Conservation (phyloP, 1,139 yeast genomes). For the Eremothecium cymbalariae region DNA sequence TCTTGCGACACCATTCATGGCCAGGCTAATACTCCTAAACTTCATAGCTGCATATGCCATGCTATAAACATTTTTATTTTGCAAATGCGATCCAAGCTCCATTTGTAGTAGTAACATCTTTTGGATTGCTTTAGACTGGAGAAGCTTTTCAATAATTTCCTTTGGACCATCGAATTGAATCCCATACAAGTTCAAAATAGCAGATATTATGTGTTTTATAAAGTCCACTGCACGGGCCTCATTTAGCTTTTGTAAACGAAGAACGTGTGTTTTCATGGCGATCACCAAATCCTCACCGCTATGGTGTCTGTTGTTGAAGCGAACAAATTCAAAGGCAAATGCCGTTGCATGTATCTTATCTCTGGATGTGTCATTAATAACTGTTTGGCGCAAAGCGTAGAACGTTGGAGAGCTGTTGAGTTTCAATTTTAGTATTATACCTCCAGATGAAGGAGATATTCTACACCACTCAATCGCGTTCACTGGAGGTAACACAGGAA, state of each 20-base stretch:
- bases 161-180: conserved; percentile 31
- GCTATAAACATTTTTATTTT: conserved; percentile 23
- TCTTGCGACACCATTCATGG: conserved; percentile 32
- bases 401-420: conserved; percentile 19
- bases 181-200: conserved; percentile 29
- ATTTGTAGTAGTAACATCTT: conserved; percentile 30
- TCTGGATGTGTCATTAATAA: conserved; percentile 13
- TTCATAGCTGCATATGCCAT: conserved; percentile 30
- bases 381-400: conserved; percentile 15
- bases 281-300: conserved; percentile 32
- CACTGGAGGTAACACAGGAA: conserved; percentile 19
- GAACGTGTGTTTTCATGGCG: conserved; percentile 29
- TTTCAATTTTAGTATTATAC: conserved; percentile 23
- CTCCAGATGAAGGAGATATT: conserved; percentile 30
- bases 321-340: conserved; percentile 31
- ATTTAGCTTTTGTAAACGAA: conserved; percentile 19
- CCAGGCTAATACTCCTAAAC: conserved; percentile 30
- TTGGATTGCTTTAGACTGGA: conserved; percentile 32
- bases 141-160: conserved; percentile 31
- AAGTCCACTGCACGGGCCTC: conserved; percentile 26
- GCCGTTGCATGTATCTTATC: conserved; percentile 28
- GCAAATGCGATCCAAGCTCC: conserved; percentile 28
- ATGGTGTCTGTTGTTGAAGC: conserved; percentile 30
- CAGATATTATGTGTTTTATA: conserved; percentile 24
- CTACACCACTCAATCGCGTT: conserved; percentile 26